These are phyloP conservation scores for Alternaria solani DNA, from an alignment of 2,329 filamentous ascomycete species.

Conservation along the genomic window DNA sequence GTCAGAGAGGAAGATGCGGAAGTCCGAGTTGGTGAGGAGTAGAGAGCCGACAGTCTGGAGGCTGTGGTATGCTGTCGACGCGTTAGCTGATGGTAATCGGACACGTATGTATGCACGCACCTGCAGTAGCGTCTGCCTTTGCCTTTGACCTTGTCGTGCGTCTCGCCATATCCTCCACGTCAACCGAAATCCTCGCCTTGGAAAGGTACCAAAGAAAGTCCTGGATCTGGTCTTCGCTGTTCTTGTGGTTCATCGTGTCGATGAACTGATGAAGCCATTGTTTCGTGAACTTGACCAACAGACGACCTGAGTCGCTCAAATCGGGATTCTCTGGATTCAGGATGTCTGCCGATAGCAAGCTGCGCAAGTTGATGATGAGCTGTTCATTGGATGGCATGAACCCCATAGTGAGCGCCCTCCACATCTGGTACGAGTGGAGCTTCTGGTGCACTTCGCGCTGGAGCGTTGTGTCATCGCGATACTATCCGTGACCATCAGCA, in stretches of 20 bases:
- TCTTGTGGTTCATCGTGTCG: conserved; percentile 83
- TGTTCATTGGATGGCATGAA: conserved; percentile 95
- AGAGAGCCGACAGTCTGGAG: conserved; percentile 82
- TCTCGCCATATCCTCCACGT: conserved; percentile 69
- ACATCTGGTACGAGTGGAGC: conserved; percentile 92
- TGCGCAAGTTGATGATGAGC: conserved; percentile 78
- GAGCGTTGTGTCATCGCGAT: conserved; percentile 79
- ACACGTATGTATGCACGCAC: conserved; percentile 53
- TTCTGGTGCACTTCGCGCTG: conserved; percentile 79
- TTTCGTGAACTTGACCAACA: conserved; percentile 74
- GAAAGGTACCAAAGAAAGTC: conserved; percentile 88
- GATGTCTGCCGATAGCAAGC: conserved; percentile 77
- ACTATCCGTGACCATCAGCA: conserved; percentile 47
- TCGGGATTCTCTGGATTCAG: conserved; percentile 78
- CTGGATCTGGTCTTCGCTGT: conserved; percentile 83
- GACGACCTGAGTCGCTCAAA: conserved; percentile 78
- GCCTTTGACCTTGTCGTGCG: conserved; percentile 69
- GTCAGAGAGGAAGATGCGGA: conserved; percentile 84
- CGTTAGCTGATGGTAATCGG: conserved; percentile 26
- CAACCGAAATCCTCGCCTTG: conserved; percentile 74
- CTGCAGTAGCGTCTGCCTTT: conserved; percentile 75
- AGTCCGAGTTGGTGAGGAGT: conserved; percentile 89
- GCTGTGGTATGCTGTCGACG: conserved; percentile 73
- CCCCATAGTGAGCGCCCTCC: conserved; percentile 79
- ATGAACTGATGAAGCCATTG: conserved; percentile 82